These are phyloP conservation scores for Tarenaya hassleriana DNA, from an alignment of 345 rosid species.

Conservation along the genomic window DNA sequence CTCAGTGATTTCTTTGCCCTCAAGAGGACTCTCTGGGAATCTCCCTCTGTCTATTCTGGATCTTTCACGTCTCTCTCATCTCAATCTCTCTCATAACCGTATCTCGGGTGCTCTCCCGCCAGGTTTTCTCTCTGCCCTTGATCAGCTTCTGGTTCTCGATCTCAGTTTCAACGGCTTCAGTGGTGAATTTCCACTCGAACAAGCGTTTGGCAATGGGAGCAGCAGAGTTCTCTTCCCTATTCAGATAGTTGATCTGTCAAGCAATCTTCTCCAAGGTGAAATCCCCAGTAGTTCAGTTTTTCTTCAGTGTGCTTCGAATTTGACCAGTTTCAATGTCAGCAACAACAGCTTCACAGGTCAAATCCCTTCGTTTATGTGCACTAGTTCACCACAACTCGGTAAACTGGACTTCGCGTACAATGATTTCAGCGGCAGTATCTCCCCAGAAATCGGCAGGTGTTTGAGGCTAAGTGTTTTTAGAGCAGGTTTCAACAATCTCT, in stretches of 20 bases:
- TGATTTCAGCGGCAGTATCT: constrained; percentile 40
- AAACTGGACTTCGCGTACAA: constrained; percentile 59
- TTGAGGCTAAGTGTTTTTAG: constrained; percentile 39
- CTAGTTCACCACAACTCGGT: constrained; percentile 28
- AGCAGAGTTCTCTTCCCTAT: constrained; percentile 16
- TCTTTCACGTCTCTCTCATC: constrained; percentile 39
- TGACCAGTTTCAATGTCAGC: constrained; percentile 59
- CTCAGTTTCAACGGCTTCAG: constrained; percentile 57
- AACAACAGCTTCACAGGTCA: constrained; percentile 56
- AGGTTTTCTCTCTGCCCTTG: constrained; percentile 34
- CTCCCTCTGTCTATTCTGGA: constrained; percentile 31
- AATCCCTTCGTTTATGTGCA: constrained; percentile 56
- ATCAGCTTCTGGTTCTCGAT: constrained; percentile 44
- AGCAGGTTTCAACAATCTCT: constrained; percentile 63
- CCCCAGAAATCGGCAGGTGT: constrained; percentile 51
- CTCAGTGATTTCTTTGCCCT: constrained; percentile 39
- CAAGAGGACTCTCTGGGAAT: constrained; percentile 38
- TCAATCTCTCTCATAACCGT: constrained; percentile 58
- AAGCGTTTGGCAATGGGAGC: constrained; percentile 4
- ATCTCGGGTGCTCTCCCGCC: constrained; percentile 45
- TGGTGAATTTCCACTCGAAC: constrained; percentile 48
- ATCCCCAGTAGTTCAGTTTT: constrained; percentile 27
- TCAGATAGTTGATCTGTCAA: constrained; percentile 45
- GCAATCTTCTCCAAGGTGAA: constrained; percentile 52
- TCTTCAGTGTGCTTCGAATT: constrained; percentile 34